Evolutionary conservation across 192 early-diverging fungal species (phyloP).

Genomic region (Podila verticillata): DNA sequence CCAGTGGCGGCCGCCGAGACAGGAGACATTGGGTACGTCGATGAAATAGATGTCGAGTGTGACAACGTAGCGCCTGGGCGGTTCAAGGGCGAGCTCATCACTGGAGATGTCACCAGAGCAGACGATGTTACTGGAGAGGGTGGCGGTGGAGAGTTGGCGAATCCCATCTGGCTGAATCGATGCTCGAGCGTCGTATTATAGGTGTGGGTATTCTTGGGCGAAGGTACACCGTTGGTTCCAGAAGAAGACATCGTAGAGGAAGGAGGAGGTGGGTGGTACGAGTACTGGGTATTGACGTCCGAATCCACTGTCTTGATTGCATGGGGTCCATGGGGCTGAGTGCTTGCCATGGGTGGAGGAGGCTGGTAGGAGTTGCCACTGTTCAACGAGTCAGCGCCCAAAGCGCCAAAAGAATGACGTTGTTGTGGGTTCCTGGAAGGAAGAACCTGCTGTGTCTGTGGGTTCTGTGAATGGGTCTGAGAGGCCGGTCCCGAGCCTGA

Average conservation of each 20-base stretch:
- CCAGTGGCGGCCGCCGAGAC: slow-evolving; percentile 34
- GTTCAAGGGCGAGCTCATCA: neutral
- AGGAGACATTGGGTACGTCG: slow-evolving; percentile 24
- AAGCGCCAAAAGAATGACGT: slow-evolving; percentile 8
- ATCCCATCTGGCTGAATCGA: slow-evolving; percentile 24
- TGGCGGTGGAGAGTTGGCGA: neutral
- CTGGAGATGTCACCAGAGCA: neutral
- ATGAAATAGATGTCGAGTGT: slow-evolving; percentile 6
- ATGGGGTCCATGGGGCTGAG: slow-evolving; percentile 32
- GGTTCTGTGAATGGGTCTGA: neutral
- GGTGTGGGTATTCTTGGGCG: neutral
- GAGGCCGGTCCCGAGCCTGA: neutral
- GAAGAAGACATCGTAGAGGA: neutral
- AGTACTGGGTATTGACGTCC: neutral
- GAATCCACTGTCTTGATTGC: slow-evolving; percentile 10
- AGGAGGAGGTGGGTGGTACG: slow-evolving; percentile 34
- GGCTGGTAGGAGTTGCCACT: neutral
- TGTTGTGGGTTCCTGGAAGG: slow-evolving; percentile 27
- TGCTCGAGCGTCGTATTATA: slow-evolving; percentile 1
- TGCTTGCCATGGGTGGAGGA: neutral
- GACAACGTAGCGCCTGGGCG: neutral
- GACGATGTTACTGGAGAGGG: neutral
- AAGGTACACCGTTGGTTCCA: neutral
- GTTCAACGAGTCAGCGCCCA: neutral
- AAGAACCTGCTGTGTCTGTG: slow-evolving; percentile 1